phyloP scores from a whole-genome alignment of 345 rosid genomes.

The Lepidium aucheri region DNA sequence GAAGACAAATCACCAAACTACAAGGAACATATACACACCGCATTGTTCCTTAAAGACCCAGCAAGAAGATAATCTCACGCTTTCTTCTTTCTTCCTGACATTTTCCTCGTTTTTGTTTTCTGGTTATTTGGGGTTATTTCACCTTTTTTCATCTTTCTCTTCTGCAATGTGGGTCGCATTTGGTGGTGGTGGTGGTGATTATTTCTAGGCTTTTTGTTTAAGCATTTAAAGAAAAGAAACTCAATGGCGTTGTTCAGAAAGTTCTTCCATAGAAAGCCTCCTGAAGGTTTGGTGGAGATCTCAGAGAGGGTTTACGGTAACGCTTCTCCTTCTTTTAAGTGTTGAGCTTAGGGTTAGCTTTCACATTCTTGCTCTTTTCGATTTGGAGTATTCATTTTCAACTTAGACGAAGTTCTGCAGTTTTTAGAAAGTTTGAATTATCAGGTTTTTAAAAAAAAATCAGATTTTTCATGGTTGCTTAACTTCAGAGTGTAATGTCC shows the following conservation, averaged over 20 bases:
- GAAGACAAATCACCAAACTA: slow-evolving; percentile 39
- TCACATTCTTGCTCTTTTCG: neutral
- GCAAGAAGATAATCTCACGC: slow-evolving; percentile 30
- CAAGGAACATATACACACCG: slow-evolving; percentile 20
- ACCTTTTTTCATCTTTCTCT: neutral
- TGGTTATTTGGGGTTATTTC: slow-evolving; percentile 21
- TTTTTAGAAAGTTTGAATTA: neutral
- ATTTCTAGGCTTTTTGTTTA: slow-evolving; percentile 13
- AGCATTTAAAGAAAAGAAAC: slow-evolving; percentile 16
- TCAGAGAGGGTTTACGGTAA: slow-evolving; percentile 78
- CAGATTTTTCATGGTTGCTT: neutral
- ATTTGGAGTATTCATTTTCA: neutral
- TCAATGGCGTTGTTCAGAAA: slow-evolving; percentile 69
- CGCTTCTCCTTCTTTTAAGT: slow-evolving; percentile 5
- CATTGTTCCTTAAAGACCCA: slow-evolving; percentile 52
- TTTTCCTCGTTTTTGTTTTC: slow-evolving; percentile 19
- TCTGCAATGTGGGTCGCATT: slow-evolving; percentile 24
- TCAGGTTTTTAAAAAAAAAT: neutral
- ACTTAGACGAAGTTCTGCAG: neutral
- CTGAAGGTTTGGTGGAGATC: slow-evolving; percentile 76
- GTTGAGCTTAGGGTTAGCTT: slow-evolving; percentile 11
- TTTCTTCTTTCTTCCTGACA: slow-evolving; percentile 26
- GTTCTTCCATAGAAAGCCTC: slow-evolving; percentile 62
- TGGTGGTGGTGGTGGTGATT: slow-evolving; percentile 14
- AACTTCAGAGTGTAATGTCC: neutral